Evolutionary conservation across 139 green algal genomes (phyloP), one percentile per base, ranked within the genome.

Genomic region (Helicosporidium sp.): DNA sequence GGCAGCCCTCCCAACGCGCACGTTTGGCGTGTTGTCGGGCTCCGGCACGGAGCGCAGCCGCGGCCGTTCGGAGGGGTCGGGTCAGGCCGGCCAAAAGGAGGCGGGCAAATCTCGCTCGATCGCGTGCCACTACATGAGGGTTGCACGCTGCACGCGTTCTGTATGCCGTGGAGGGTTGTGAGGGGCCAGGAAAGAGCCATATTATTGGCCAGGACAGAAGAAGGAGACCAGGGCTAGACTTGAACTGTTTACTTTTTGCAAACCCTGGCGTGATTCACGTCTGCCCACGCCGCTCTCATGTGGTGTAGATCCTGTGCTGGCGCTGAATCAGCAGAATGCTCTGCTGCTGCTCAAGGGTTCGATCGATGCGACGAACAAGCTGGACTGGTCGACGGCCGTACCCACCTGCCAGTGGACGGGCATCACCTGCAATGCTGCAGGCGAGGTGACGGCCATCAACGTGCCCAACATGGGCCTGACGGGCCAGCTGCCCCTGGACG

Each of bases 401-500:
- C 17, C 28, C 13, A 35, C 49, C 2, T 57, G 51, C 51, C 35
- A 22, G 12, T 60, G 53, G 53, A 12, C 29, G 37, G 53, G 53
- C 27, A 26, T 60, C 37, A 60, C 29, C 20, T 60, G 53, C 45
- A 60, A 60, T 18, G 28, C 53, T 25, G 18, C 39, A 16, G 53
- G 53, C 19, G 6, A 39, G 5, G 44, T 49, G 26, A 49, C 44
- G 6, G 3, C 26, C 26, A 27, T 49, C 26, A 40, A 26, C 36
- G 43, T 51, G 45, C 6, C 7, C 19, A 41, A 29, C 22, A n/a
- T 41, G 28, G 23, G 24, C 2, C 46, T 66, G 4, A 22, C 22
- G 17, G 60, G 60, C 1, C 44, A 66, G 56, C 49, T 68, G 31
- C 60, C 60, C 13, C 28, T 66, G 15, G 48, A 68, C 26, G 26